These are phyloP conservation scores for Wickerhamiella domercqiae DNA, from an alignment of 805 yeast genomes.

Conservation along the genomic window DNA sequence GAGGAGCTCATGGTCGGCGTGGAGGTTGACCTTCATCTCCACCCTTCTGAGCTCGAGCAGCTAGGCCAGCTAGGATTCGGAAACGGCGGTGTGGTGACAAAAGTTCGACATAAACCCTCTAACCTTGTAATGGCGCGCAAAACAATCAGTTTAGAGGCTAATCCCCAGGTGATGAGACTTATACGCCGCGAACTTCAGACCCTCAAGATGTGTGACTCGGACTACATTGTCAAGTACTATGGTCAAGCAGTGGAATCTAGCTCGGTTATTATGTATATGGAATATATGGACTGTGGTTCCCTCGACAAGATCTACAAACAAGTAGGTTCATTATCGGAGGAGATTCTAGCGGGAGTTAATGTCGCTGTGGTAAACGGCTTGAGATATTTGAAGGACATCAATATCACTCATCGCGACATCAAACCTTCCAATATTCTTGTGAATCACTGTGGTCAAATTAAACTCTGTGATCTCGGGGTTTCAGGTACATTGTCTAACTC, in stretches of 20 bases:
- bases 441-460: constrained; percentile 73
- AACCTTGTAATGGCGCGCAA: constrained; percentile 84
- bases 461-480: constrained; percentile 94
- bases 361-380: constrained; percentile 67
- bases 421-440: constrained; percentile 89
- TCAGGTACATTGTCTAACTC: constrained; percentile 84
- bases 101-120: constrained; percentile 78
- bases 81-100: constrained; percentile 82
- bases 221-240: constrained; percentile 74
- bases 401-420: constrained; percentile 89
- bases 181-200: constrained; percentile 78
- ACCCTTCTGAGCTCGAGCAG: constrained; percentile 54
- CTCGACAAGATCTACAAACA: constrained; percentile 58
- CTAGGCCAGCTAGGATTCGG: constrained; percentile 79
- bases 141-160: constrained; percentile 70
- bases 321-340: constrained; percentile 50
- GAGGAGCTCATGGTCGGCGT: constrained; percentile 27
- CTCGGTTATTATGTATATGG: constrained; percentile 85
- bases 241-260: constrained; percentile 65
- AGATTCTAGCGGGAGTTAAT: constrained; percentile 57
- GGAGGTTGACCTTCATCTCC: constrained; percentile 35
- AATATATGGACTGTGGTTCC: constrained; percentile 89
- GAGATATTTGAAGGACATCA: constrained; percentile 63
- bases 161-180: constrained; percentile 63
- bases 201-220: constrained; percentile 71